Evolutionary conservation across 2,329 filamentous ascomycete species (phyloP), one percentile per base, ranked within the genome.

Genomic region (Fusarium sp.): DNA sequence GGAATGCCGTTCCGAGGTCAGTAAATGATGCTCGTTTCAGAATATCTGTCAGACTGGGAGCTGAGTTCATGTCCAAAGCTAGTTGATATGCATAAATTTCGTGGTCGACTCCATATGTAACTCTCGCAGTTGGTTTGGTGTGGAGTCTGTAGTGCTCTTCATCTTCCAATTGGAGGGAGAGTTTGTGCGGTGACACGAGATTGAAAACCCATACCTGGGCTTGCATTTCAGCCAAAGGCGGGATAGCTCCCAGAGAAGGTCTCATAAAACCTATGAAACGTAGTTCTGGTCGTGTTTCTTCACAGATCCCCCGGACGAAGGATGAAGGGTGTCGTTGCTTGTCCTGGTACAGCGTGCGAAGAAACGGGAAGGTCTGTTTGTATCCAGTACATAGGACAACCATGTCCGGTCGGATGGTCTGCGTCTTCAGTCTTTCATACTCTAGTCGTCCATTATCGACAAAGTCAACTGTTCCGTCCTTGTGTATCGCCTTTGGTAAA

Each of bases 1-100:
- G 15, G 3, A 30, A 5, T 9, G 2, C 5, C 1, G 0, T 22
- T 16, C 2, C 3, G 3, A 8, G 4, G 6, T 5, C 5, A 9
- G 10, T 11, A 0, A 8, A 8, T 2, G 7, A 32, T 22, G 10
- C 14, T n/a, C 15, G 40, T 12, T 25, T 18, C 5, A 32, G 2
- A 5, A 59, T 10, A 3, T 29, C 29, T 2, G 15, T 12, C 1
- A 51, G 12, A 0, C 16, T 29, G 8, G 22, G 18, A 3, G 15
- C 32, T 6, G 4, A 47, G 5, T 15, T 11, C 25, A 62, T 52
- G 5, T 62, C 22, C 3, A 25, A 18, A 16, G 20, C 40, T 3
- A 54, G 15, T 10, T 54, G 25, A 15, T 62, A 54, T 3, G 42
- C 12, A 6, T 62, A 46, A 3, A 24, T 6, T 3, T 54, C 25